phyloP scores from a whole-genome alignment of 1,284 basidiomycete species.

The Bjerkandera adusta region DNA sequence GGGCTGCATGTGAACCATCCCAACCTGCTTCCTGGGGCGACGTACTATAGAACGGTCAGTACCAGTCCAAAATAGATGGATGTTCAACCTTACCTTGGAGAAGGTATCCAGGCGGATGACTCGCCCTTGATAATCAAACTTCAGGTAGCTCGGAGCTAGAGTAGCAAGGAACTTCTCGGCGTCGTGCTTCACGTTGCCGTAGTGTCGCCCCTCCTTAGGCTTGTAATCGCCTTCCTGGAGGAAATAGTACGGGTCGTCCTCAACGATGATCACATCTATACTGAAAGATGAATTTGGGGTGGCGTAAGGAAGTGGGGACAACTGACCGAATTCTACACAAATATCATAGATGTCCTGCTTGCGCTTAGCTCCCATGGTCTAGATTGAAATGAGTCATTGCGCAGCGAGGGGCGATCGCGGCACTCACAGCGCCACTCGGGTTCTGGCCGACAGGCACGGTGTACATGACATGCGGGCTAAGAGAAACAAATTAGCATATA shows the following conservation, averaged over 20 bases:
- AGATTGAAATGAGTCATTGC: neutral
- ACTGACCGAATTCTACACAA: conserved; percentile 71
- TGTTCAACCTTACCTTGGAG: conserved; percentile 59
- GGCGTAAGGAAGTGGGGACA: neutral
- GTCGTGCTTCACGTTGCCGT: conserved; percentile 25
- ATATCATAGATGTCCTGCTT: conserved; percentile 81
- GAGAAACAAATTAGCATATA: neutral
- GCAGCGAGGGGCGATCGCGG: conserved; percentile 26
- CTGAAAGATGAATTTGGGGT: neutral
- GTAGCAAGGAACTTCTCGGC: conserved; percentile 46
- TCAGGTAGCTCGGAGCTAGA: conserved; percentile 70
- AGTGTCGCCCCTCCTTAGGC: conserved; percentile 40
- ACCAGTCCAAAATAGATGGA: no score
- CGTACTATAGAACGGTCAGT: conserved; percentile 38
- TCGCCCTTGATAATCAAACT: conserved; percentile 73
- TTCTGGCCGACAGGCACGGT: conserved; percentile 78
- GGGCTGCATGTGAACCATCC: conserved; percentile 81
- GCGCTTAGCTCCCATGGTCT: conserved; percentile 64
- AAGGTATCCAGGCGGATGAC: conserved; percentile 81
- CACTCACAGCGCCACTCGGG: conserved; percentile 69
- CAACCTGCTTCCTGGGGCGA: conserved; percentile 75
- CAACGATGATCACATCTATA: conserved; percentile 71
- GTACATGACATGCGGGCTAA: conserved; percentile 74
- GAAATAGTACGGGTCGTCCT: conserved; percentile 86
- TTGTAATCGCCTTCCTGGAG: conserved; percentile 59